Evolutionary conservation across 2,329 filamentous ascomycete species (phyloP).

Genomic region (Lojkania enalia): DNA sequence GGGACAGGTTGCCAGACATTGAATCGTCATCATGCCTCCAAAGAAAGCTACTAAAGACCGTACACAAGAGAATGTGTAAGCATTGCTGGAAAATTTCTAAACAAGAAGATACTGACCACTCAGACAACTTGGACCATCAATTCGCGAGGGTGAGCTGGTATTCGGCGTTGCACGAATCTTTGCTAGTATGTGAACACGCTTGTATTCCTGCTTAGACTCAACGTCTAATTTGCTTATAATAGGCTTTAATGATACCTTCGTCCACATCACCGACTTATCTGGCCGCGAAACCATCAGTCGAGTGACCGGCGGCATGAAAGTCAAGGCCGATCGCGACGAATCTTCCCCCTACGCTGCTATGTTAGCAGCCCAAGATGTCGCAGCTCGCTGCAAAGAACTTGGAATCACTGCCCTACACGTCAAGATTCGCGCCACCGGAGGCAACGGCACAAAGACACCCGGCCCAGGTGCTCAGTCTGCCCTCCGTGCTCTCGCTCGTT

Average conservation of each 20-base stretch:
- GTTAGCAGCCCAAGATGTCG: conserved; percentile 96
- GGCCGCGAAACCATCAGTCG: conserved; percentile 99
- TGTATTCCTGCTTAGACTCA: too few relatives aligned
- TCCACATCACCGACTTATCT: conserved; percentile 98
- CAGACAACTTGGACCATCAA: conserved; percentile 86
- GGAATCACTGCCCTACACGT: conserved; percentile 97
- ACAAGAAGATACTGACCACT: conserved; percentile 17
- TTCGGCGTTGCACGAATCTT: conserved; percentile 98
- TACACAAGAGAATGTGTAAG: conserved; percentile 84
- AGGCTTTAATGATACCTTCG: conserved; percentile 68
- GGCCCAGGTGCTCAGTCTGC: conserved; percentile 98
- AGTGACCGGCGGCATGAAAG: conserved; percentile 99
- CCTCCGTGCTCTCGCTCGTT: conserved; percentile 96
- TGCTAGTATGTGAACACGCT: too few relatives aligned
- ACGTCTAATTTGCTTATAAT: too few relatives aligned
- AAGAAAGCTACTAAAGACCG: conserved; percentile 80
- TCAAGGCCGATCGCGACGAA: conserved; percentile 95
- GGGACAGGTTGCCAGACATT: too few relatives aligned
- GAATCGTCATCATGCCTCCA: conserved; percentile 74
- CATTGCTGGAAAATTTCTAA: conserved; percentile 4
- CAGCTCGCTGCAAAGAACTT: conserved; percentile 83
- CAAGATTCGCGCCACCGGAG: conserved; percentile 99
- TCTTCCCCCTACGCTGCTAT: conserved; percentile 99
- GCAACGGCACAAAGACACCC: conserved; percentile 99
- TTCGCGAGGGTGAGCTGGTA: conserved; percentile 96